Evolutionary conservation across 179 eudicot genomes (phyloP), one percentile per base, ranked within the genome.

Genomic region (Amaranthus tricolor): DNA sequence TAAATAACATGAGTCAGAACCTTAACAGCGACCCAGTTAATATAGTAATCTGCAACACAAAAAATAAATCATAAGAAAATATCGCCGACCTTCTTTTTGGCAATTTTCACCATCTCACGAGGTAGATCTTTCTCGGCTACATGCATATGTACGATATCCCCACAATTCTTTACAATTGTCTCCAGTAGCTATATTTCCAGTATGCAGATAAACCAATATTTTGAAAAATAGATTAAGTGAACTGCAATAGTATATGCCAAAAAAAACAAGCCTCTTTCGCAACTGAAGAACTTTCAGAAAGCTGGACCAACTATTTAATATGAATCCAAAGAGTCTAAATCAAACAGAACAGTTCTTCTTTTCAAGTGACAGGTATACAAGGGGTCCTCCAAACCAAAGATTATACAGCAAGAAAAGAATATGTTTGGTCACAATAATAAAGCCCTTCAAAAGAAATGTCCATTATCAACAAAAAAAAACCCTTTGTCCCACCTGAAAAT

Each of bases 71-170:
- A 10, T 53, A 0, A 76, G 53, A 9, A 72, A 31, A 14, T 62
- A 52, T 66, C 43, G 6, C 86, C 49, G 60, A 95, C 99, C 97
- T 93, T 95, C 85, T 88, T 95, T 78, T 79, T 90, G 45, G 82
- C 90, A 51, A 95, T 90, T 82, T 79, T 90, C 80, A 91, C 97
- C 99, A 95, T 95, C 68, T 93, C 97, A 74, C 85, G 91, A 57
- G 89, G 97, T 62, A 95, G 67, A 76, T 83, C 96, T 88, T 82
- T 95, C 84, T 95, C 97, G 40, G 97, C 99, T 52, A 95, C 99
- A 81, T 93, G 91, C 97, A 91, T 89, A 76, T 95, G 99, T 78
- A 95, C 92, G 69, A 89, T 76, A 73, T 95, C 99, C 59, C 97
- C 97, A 76, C 97, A 95, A 74, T 95, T 95, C 92, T 95, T 95